Conservation (phyloP, 768 basidiomycete species). For the Boletus reticuloceps region DNA sequence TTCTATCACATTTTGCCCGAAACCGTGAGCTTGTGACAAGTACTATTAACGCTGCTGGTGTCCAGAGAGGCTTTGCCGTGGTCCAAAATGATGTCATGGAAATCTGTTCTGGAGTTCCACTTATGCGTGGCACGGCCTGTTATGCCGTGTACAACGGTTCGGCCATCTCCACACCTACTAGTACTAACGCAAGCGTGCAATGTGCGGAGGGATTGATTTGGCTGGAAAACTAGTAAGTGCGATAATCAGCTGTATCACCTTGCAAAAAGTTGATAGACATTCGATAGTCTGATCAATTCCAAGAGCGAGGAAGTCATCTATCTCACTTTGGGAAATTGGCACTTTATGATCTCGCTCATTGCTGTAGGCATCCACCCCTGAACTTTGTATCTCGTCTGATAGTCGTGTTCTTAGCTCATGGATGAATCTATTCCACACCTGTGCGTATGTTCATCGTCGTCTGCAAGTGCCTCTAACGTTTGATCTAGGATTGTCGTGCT, state of each 20-base stretch:
- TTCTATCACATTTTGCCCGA: slow-evolving; percentile 36
- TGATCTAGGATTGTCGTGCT: slow-evolving; percentile 34
- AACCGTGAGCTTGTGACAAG: slow-evolving; percentile 33
- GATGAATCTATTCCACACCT: slow-evolving; percentile 54
- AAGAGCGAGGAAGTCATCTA: slow-evolving; percentile 49
- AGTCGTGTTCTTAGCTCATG: slow-evolving; percentile 35
- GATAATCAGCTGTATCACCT: not conserved
- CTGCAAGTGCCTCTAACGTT: not conserved
- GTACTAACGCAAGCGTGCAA: slow-evolving; percentile 7
- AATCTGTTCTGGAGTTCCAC: slow-evolving; percentile 42
- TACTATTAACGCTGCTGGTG: slow-evolving; percentile 31
- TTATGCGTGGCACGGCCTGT: slow-evolving; percentile 23
- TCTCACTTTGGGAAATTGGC: slow-evolving; percentile 47
- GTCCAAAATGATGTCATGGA: slow-evolving; percentile 15
- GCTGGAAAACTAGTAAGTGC: slow-evolving; percentile 45
- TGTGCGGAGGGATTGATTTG: slow-evolving; percentile 47
- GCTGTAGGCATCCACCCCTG: slow-evolving; percentile 36
- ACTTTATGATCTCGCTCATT: slow-evolving; percentile 42
- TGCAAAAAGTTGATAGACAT: not conserved
- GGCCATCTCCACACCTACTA: not conserved
- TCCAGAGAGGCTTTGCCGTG: slow-evolving; percentile 23
- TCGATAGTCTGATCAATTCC: slow-evolving; percentile 23
- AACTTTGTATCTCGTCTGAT: not conserved
- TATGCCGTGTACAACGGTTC: slow-evolving; percentile 14
- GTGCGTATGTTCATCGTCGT: slow-evolving; percentile 18